These are phyloP conservation scores for Coemansia sp. DNA, from an alignment of 192 early-diverging fungal species.

Conservation along the genomic window DNA sequence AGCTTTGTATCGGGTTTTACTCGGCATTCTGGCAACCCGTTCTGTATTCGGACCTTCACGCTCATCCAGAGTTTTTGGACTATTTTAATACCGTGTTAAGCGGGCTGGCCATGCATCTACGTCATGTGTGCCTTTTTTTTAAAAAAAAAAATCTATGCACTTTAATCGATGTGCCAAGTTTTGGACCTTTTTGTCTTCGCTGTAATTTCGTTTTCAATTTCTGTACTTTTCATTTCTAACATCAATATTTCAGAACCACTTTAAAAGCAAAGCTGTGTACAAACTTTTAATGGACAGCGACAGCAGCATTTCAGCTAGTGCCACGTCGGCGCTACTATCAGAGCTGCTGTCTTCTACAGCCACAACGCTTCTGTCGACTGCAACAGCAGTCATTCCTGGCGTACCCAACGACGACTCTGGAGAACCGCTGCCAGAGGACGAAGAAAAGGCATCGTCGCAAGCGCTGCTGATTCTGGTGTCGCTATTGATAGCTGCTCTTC, in stretches of 20 bases:
- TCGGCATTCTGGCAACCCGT: conserved; percentile 37
- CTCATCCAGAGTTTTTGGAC: conserved; percentile 17
- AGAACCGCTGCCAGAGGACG: conserved; percentile 53
- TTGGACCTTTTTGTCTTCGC: no score
- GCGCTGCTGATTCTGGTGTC: conserved; percentile 84
- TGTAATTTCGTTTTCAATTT: no score
- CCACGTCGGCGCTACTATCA: background rate
- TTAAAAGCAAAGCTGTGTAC: no score
- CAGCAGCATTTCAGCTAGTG: background rate
- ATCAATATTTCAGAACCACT: no score
- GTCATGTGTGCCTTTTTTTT: no score
- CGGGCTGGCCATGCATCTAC: background rate
- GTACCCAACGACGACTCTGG: conserved; percentile 9
- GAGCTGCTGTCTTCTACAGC: background rate
- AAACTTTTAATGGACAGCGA: background rate
- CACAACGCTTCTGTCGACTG: conserved; percentile 4
- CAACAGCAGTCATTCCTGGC: background rate
- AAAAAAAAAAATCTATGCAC: no score
- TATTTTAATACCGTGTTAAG: conserved; percentile 1
- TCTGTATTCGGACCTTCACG: conserved; percentile 41
- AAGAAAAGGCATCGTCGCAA: conserved; percentile 74
- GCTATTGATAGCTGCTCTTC: conserved; percentile 79
- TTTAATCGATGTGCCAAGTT: no score
- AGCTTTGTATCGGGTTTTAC: conserved; percentile 32
- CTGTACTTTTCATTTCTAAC: no score